Conservation (phyloP, 2,329 filamentous ascomycete species). For the Chaetomium olivaceum region DNA sequence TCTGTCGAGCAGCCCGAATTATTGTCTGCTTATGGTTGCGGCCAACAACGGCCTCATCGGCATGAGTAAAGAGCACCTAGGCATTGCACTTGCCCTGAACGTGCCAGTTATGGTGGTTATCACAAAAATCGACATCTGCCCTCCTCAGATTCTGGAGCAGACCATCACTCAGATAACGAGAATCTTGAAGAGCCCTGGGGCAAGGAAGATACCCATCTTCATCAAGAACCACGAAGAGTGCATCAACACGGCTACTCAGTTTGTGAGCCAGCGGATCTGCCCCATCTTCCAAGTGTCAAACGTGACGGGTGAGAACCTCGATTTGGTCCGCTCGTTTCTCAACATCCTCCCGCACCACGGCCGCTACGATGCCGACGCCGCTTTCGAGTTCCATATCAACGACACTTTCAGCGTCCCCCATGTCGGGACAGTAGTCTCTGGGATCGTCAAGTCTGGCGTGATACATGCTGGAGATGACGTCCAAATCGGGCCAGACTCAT, state of each 20-base stretch:
- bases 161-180: constrained; percentile 89
- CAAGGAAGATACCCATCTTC: constrained; percentile 92
- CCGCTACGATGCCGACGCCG: constrained; percentile 82
- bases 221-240: constrained; percentile 90
- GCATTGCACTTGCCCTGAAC: constrained; percentile 90
- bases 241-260: constrained; percentile 92
- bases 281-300: constrained; percentile 98
- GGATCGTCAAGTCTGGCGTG: constrained; percentile 84
- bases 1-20: constrained; percentile 91
- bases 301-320: constrained; percentile 87
- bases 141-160: constrained; percentile 90
- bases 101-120: constrained; percentile 97
- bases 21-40: constrained; percentile 96
- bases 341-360: constrained; percentile 95
- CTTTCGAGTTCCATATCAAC: constrained; percentile 94
- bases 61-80: constrained; percentile 97
- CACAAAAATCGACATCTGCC: constrained; percentile 98
- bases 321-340: constrained; percentile 87
- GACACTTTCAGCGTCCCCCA: constrained; percentile 98
- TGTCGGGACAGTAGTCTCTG: constrained; percentile 92
- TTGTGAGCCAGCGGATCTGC: constrained; percentile 92
- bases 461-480: constrained; percentile 89
- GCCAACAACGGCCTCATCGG: constrained; percentile 96
- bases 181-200: constrained; percentile 91
- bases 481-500: constrained; percentile 82